phyloP scores from a whole-genome alignment of 1,284 basidiomycete species.

The Rhodotorula sp. region DNA sequence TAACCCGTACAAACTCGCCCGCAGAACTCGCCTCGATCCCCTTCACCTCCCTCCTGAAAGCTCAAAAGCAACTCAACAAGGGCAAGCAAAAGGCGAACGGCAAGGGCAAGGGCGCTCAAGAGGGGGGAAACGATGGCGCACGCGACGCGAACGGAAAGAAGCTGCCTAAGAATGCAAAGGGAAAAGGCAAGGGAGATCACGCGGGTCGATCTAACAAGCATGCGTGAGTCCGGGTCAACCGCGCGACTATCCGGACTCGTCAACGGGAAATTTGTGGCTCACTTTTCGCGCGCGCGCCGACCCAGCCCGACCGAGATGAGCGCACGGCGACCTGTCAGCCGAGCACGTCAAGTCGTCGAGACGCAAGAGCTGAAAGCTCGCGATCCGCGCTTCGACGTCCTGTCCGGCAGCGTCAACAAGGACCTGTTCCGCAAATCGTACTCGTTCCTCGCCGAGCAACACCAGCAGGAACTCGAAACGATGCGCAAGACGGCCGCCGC shows the following conservation, averaged over 20 bases:
- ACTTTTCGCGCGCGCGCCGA: neutral
- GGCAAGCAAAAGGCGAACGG: constrained; percentile 14
- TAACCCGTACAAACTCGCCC: neutral
- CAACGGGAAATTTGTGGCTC: too few relatives aligned
- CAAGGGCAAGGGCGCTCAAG: constrained; percentile 7
- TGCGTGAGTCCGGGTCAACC: constrained; percentile 62
- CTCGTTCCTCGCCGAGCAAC: constrained; percentile 70
- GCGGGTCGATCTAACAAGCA: constrained; percentile 74
- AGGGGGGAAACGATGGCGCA: neutral
- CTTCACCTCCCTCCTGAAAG: constrained; percentile 37
- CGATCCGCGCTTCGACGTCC: constrained; percentile 82
- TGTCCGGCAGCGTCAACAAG: constrained; percentile 67
- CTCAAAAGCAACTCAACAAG: constrained; percentile 35
- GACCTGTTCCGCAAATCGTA: constrained; percentile 73
- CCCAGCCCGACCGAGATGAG: constrained; percentile 75
- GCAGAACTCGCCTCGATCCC: constrained; percentile 40
- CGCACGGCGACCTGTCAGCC: constrained; percentile 80
- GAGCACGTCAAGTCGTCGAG: constrained; percentile 73
- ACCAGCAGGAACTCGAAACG: constrained; percentile 64
- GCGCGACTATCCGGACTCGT: neutral
- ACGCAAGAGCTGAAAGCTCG: constrained; percentile 64
- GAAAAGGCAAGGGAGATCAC: constrained; percentile 9
- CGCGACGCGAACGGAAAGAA: constrained; percentile 24
- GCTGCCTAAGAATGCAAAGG: constrained; percentile 26
- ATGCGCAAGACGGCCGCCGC: constrained; percentile 64